phyloP scores from a whole-genome alignment of 257 asterid species.

The Solanum okadae region DNA sequence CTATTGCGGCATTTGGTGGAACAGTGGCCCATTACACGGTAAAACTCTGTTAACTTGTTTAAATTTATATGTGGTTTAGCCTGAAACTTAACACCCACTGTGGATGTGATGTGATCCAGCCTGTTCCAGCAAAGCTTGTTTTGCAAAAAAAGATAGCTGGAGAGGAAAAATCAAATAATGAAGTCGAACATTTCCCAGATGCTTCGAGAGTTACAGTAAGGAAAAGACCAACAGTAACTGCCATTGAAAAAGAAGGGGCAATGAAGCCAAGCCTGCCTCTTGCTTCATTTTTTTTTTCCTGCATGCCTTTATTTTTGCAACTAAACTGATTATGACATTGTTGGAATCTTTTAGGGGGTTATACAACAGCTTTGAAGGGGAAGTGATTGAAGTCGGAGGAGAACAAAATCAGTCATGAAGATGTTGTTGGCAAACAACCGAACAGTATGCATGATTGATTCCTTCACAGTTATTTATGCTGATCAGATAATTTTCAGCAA shows the following conservation, averaged over 20 bases:
- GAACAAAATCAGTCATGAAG: background rate
- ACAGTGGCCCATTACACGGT: background rate
- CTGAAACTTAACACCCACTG: background rate
- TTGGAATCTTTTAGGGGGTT: background rate
- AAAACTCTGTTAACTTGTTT: background rate
- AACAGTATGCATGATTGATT: background rate
- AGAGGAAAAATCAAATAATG: background rate
- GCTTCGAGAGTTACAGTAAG: background rate
- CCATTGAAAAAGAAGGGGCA: background rate
- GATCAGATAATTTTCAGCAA: background rate
- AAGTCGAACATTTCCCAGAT: background rate
- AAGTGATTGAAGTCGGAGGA: background rate
- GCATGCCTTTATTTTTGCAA: background rate
- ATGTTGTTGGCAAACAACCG: background rate
- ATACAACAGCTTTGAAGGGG: background rate
- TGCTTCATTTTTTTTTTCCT: background rate
- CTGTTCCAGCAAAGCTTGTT: background rate
- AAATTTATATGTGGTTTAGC: background rate
- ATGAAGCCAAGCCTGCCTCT: background rate
- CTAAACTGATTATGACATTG: background rate
- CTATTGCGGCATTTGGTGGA: background rate
- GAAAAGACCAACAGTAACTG: background rate
- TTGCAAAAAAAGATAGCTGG: background rate
- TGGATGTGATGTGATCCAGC: background rate
- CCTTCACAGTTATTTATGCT: background rate